phyloP scores from a whole-genome alignment of 2,329 filamentous ascomycete species.

The Eurotiales sp. region DNA sequence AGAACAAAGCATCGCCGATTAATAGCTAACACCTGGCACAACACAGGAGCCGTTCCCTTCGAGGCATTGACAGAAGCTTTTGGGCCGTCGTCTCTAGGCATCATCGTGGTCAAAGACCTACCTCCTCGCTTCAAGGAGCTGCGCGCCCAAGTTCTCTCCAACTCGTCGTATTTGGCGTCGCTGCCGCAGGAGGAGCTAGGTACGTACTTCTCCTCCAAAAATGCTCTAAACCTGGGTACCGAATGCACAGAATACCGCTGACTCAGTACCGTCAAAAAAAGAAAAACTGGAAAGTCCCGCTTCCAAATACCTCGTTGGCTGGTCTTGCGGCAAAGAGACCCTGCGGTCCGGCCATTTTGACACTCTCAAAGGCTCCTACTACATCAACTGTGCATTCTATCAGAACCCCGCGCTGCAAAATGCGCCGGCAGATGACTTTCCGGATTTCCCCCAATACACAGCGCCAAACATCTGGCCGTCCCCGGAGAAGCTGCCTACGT shows the following conservation, averaged over 20 bases:
- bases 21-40: neutral
- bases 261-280: constrained; percentile 19
- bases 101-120: constrained; percentile 87
- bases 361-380: constrained; percentile 62
- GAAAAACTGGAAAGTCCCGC: constrained; percentile 40
- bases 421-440: constrained; percentile 32
- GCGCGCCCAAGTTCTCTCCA: constrained; percentile 72
- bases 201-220: constrained; percentile 42
- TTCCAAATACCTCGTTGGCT: constrained; percentile 60
- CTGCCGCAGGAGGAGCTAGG: constrained; percentile 68
- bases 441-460: constrained; percentile 78
- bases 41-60: constrained; percentile 38
- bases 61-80: constrained; percentile 63
- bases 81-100: constrained; percentile 83
- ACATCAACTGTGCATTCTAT: constrained; percentile 59
- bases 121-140: constrained; percentile 68
- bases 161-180: constrained; percentile 84
- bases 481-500: constrained; percentile 66
- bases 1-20: neutral
- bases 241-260: constrained; percentile 42
- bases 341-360: constrained; percentile 60
- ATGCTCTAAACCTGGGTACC: too few species aligned
- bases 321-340: constrained; percentile 63
- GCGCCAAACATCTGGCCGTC: constrained; percentile 85
- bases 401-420: constrained; percentile 35